Base-by-base conservation (phyloP, 1,284 basidiomycete species). In the Moesziomyces antarcticus region DNA sequence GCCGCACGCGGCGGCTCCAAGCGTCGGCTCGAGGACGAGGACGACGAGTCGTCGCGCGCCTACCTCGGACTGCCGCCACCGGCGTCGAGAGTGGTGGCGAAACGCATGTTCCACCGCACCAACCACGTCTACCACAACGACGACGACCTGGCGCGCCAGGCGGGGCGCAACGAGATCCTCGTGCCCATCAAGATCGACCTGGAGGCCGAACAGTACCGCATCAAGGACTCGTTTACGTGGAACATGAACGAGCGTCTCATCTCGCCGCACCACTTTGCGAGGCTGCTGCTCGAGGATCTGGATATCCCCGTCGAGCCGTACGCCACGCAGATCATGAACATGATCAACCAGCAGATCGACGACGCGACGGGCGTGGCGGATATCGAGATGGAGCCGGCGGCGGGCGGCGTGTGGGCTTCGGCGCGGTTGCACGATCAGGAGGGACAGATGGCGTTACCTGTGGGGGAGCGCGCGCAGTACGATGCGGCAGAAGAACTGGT, bases 191-290 rank as follows among this genome's bases (percentile, higher is more conserved):
- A 93, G 49, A 91, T 99, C 62, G 95, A 98, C 80, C 90, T 97
- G 75, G 94, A 98, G 82, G 94, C 94, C 5, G 92, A 94, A 9
- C 91, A 91, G 0, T 92, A 93, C 81, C 89, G 94, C 78, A 90
- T 99, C 82, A 91, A 94, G 59, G 96, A 99, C 81, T 92, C 92
- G 73, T 98, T 99, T 85, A 89, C 94, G n/a, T 99, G 96, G 96
- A 97, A 98, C 81, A 85, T 94, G 53, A 89, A 92, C 87, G 88
- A 89, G 77, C 81, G 84, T 13, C 87, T 93, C 71, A 89, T 95
- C 77, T 91, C 90, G 45, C 94, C 95, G 0, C 89, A 92, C 67
- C 86, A 88, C 0, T 98, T 98, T 77, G 94, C 94, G 11, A 87
- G 86, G 55, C 90, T 91, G 30, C 93, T 98, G 84, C 94, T 94